Percentiles rank a stretch among this genome's conserved stretches.
phyloP scores from a whole-genome alignment of 192 early-diverging fungal genomes.

The Umbelopsis vinacea region DNA sequence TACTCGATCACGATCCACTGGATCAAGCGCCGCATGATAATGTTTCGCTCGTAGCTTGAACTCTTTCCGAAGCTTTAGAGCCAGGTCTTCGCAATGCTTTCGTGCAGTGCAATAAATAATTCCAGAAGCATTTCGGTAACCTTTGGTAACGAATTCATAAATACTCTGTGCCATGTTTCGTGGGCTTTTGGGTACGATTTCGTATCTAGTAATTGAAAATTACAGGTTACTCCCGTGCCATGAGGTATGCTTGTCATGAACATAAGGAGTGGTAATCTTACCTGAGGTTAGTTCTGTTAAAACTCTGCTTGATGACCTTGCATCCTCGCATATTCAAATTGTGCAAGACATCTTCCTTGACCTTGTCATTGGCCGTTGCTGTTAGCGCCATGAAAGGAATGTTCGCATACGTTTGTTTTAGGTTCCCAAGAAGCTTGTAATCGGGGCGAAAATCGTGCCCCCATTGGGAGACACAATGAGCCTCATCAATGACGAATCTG shows the following conservation, averaged over 20 bases:
- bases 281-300: conserved; percentile 85
- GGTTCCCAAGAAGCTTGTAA: conserved; percentile 60
- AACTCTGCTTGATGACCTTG: conserved; percentile 77
- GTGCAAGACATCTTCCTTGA: conserved; percentile 80
- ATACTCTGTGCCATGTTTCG: conserved; percentile 76
- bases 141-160: conserved; percentile 63
- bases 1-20: conserved; percentile 73
- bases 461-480: conserved; percentile 96
- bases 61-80: conserved; percentile 65
- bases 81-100: conserved; percentile 79
- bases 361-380: conserved; percentile 91
- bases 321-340: conserved; percentile 76
- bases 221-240: no score
- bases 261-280: not conserved
- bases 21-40: conserved; percentile 90
- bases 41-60: conserved; percentile 66
- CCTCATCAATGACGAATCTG: conserved; percentile 95
- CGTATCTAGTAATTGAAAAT: conserved; percentile 51
- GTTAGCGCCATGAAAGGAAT: conserved; percentile 94
- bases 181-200: conserved; percentile 63
- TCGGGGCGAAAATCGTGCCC: conserved; percentile 94
- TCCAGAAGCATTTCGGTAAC: conserved; percentile 72
- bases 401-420: conserved; percentile 70
- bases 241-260: not conserved
- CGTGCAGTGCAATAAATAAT: conserved; percentile 93